A percentile compares a stretch with the other conserved stretches of the same genome.
Conservation (phyloP, 2,329 filamentous ascomycete species). For the Tolypocladium nubicola region DNA sequence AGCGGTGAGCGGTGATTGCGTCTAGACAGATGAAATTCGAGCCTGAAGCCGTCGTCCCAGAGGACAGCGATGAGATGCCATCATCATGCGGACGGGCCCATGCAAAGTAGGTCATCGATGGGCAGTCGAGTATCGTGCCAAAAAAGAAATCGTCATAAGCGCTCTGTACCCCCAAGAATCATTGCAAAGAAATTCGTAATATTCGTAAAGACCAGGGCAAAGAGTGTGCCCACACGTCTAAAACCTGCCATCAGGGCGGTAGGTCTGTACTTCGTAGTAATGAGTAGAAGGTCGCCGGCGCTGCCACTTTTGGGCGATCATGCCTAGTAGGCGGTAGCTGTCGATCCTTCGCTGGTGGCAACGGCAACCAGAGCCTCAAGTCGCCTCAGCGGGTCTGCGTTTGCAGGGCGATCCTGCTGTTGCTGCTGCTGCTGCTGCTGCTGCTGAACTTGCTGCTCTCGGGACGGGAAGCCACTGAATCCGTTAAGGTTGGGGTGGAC, state of each 20-base stretch:
- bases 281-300: not conserved
- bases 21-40: not conserved
- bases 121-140: not conserved
- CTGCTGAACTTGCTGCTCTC: conserved; percentile 12
- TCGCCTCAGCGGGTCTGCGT: conserved; percentile 23
- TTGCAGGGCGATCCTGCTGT: conserved; percentile 17
- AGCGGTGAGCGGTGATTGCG: not conserved
- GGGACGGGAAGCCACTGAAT: conserved; percentile 39
- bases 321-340: conserved; percentile 27
- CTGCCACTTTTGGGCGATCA: no score
- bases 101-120: not conserved
- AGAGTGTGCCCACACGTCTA: not conserved
- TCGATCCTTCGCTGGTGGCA: conserved; percentile 32
- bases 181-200: not conserved
- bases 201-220: not conserved
- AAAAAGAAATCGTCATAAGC: not conserved
- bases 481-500: conserved; percentile 45
- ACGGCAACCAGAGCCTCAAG: conserved; percentile 33
- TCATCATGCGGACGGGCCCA: not conserved
- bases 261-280: not conserved
- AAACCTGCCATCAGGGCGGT: not conserved
- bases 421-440: conserved; percentile 14
- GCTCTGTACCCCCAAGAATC: not conserved
- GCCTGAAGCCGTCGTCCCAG: not conserved
- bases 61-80: not conserved